These are phyloP conservation scores for Camellia granthamiana DNA, from an alignment of 148 eudicot species.

Conservation along the genomic window DNA sequence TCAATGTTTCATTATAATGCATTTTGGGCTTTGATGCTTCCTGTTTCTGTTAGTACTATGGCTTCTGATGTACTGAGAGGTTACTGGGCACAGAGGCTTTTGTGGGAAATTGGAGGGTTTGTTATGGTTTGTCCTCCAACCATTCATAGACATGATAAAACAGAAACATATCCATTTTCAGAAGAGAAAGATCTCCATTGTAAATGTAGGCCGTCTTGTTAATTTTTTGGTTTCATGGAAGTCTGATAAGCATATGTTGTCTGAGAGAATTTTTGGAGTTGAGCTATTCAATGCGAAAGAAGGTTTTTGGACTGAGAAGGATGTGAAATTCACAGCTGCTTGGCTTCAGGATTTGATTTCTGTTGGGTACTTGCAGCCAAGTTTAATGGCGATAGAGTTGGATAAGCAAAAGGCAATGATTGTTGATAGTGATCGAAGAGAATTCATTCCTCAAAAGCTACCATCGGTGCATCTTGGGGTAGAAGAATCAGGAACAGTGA, in stretches of 20 bases:
- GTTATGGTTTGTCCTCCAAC: constrained; percentile 39
- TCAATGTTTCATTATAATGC: constrained; percentile 31
- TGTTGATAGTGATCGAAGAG: constrained; percentile 19
- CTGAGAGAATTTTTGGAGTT: constrained; percentile 33
- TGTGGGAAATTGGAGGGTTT: constrained; percentile 38
- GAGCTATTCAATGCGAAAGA: constrained; percentile 31
- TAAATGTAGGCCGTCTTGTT: constrained; percentile 31
- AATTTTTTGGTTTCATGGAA: constrained; percentile 29
- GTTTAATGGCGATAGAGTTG: constrained; percentile 15
- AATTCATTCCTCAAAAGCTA: constrained; percentile 30
- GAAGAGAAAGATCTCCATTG: constrained; percentile 40
- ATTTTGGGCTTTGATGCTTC: constrained; percentile 42
- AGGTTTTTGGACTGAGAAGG: constrained; percentile 34
- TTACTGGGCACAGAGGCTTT: constrained; percentile 37
- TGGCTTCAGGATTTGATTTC: constrained; percentile 42
- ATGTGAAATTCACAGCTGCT: constrained; percentile 32
- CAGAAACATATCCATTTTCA: constrained; percentile 28
- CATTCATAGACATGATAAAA: constrained; percentile 23
- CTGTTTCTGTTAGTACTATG: constrained; percentile 34
- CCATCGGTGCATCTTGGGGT: constrained; percentile 40
- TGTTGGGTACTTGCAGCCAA: constrained; percentile 32
- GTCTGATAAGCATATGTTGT: constrained; percentile 16
- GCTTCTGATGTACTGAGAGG: constrained; percentile 45
- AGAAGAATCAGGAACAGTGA: constrained; percentile 33
- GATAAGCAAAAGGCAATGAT: constrained; percentile 8